phyloP scores from a whole-genome alignment of 768 basidiomycete species.

The Gymnopilus dilepis region DNA sequence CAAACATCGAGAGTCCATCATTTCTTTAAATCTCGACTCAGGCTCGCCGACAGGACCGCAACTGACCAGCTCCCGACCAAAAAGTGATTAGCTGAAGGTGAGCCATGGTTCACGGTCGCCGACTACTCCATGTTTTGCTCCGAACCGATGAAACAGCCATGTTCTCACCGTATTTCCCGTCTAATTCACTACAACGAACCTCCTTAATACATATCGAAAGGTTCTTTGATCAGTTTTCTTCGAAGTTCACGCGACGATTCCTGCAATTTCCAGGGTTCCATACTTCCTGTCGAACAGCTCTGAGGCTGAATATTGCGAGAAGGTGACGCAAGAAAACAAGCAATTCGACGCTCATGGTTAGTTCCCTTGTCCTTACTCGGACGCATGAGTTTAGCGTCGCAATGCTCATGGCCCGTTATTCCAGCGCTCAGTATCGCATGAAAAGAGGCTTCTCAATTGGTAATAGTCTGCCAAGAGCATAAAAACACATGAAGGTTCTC shows the following conservation, averaged over 20 bases:
- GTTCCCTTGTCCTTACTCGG: neutral
- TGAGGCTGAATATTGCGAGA: neutral
- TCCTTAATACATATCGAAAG: neutral
- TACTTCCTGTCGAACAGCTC: neutral
- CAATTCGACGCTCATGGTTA: neutral
- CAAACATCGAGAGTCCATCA: too few relatives aligned
- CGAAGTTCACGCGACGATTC: neutral
- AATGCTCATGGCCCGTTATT: neutral
- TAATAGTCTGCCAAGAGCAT: slow-evolving; percentile 5
- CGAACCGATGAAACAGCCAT: neutral
- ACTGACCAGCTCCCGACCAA: neutral
- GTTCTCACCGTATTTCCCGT: neutral
- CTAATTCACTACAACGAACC: neutral
- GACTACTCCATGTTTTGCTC: neutral
- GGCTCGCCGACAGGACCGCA: too few relatives aligned
- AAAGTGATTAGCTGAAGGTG: neutral
- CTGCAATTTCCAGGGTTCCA: neutral
- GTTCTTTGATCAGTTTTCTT: neutral
- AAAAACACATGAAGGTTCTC: neutral
- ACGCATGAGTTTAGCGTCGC: neutral
- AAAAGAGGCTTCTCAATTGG: neutral
- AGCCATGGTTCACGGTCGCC: neutral
- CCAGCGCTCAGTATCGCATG: neutral
- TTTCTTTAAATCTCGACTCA: too few relatives aligned
- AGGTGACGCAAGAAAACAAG: slow-evolving; percentile 1